Evolutionary conservation across 768 basidiomycete species (phyloP), one percentile per base, ranked within the genome.

Genomic region (Suillus cothurnatus): DNA sequence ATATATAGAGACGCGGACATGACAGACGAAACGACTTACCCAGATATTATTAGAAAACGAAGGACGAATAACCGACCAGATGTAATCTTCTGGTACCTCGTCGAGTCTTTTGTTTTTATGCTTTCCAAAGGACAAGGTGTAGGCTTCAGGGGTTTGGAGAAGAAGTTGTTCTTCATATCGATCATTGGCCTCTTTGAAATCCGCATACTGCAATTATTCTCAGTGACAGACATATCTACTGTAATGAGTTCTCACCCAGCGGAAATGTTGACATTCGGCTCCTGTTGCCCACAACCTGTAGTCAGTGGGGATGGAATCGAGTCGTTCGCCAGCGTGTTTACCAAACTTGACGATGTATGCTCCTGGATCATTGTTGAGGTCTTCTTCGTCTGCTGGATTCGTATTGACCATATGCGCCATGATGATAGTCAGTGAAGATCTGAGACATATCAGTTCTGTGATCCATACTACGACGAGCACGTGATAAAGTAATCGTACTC

Each of bases 81-180:
- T 53, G 3, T 1, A 2, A 41, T 67, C 65, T 36, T 72, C 70
- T 0, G 61, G 61, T 23, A 74, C n/a, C 6, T 72, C 56, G 6
- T 64, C 52, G 38, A 76, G 60, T 2, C 64, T 36, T 32, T 21
- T 6, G 1, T 64, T 63, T 12, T 41, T 7, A 36, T 58, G 62
- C 12, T 26, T 28, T 41, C 64, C 68, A 0, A 0, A 4, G 8
- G 67, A 72, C 3, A 64, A 66, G 2, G 53, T 34, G 14, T 66
- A 75, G 1, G 65, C 43, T 3, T 60, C 66, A 47, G 71, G 65
- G 8, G 19, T 61, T 49, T 61, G 23, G 9, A 34, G 26, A 6
- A 74, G 63, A 7, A 55, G 21, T 41, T 66, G 31, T 56, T 69
- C 59, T 65, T 73, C 66, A 55, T 71, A 74, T 12, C 56, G n/a